These are phyloP conservation scores for Pyronema domesticum DNA, from an alignment of 495 filamentous ascomycete genomes.

Conservation along the genomic window DNA sequence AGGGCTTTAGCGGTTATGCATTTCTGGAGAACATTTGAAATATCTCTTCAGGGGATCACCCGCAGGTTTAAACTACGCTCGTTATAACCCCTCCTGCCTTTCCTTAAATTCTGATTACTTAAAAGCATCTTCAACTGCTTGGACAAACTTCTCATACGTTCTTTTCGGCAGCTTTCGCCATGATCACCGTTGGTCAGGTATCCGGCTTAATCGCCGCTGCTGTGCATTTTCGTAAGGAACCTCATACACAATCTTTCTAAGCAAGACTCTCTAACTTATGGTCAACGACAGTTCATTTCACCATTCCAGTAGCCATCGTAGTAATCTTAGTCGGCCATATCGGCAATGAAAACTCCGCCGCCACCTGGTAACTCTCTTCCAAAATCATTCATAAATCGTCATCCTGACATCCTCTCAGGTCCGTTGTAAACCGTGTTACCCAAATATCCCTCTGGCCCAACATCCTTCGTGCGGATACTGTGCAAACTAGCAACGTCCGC, in stretches of 20 bases:
- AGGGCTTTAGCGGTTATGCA: too few species aligned
- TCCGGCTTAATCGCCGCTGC: not conserved
- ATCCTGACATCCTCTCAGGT: not conserved
- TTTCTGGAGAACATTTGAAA: too few species aligned
- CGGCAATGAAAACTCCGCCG: not conserved
- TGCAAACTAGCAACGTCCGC: constrained; percentile 7
- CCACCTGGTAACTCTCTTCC: not conserved
- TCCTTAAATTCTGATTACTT: not conserved
- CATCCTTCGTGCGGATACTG: constrained; percentile 18
- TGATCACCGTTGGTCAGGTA: not conserved
- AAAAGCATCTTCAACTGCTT: too few species aligned
- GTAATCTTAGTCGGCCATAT: not conserved
- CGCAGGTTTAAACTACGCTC: too few species aligned
- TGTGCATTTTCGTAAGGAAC: not conserved
- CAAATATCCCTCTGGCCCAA: constrained; percentile 23
- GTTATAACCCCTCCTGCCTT: not conserved
- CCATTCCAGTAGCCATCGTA: not conserved
- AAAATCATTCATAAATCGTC: not conserved
- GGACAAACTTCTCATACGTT: not conserved
- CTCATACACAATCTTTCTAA: too few species aligned
- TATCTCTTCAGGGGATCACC: too few species aligned
- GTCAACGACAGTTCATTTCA: not conserved
- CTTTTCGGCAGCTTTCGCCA: not conserved
- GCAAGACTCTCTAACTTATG: too few species aligned
- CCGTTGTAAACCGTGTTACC: constrained; percentile 11